Conservation (phyloP, 139 green algal genomes). For the Penium margaritaceum region DNA sequence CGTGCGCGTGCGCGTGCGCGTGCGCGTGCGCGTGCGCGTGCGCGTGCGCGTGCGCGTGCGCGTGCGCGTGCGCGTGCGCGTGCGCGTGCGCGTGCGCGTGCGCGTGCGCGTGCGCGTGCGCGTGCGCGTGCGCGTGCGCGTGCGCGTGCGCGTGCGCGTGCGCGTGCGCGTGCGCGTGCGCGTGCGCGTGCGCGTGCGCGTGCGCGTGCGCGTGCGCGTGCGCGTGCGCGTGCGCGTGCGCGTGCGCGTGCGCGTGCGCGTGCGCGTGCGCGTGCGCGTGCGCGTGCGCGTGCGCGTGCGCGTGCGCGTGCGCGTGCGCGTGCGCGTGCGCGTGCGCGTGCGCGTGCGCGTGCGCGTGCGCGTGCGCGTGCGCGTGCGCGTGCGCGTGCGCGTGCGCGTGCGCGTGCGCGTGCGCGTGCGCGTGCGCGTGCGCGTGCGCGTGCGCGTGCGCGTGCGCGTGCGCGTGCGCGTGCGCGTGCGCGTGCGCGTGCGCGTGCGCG, state of each 20-base stretch:
- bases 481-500: not conserved
- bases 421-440: not conserved
- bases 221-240: not conserved
- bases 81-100: constrained; percentile 3
- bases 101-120: not conserved
- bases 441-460: not conserved
- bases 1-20: not conserved
- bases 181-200: not conserved
- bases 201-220: not conserved
- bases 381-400: not conserved
- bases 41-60: not conserved
- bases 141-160: not conserved
- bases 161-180: not conserved
- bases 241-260: not conserved
- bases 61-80: not conserved
- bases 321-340: not conserved
- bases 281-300: not conserved
- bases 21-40: not conserved
- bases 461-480: not conserved
- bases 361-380: not conserved
- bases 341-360: not conserved
- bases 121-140: not conserved
- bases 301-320: not conserved
- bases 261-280: not conserved
- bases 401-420: not conserved